Base-by-base conservation (phyloP, 163 green algal genomes). In the Picocystis sp. region DNA sequence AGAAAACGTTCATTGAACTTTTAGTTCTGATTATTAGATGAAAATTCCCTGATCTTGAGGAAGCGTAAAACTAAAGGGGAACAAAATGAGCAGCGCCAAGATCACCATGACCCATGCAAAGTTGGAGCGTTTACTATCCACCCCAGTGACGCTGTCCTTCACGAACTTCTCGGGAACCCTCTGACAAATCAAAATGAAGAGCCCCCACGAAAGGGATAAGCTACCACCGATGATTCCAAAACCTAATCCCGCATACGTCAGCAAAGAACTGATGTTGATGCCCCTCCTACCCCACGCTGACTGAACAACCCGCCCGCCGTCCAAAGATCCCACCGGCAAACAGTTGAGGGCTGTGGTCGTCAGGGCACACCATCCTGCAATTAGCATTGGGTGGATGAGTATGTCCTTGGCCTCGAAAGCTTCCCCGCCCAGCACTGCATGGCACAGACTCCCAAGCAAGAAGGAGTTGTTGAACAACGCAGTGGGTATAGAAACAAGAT, bases 131-230 rank as follows among this genome's bases (percentile, higher is more conserved):
- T 38, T 38, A 8, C 29, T 38, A 8, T 38, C 29, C 29, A 38
- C 29, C 29, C 29, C 29, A 38, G 29, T 38, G 29, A 38, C 29
- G 29, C 29, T 38, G 29, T 38, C 75, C 65, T 81, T 66, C 45
- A 88, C 67, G 58, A 80, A 79, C 57, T 69, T 66, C 71, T 92
- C 81, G 1, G 73, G 61, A 1, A 70, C 65, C 13, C 84, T 71
- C 61, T 92, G 80, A 57, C 73, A 88, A 52, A 93, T 79, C 54
- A 94, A 70, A 14, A 93, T 71, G 61, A 84, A 92, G 22, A 94
- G 70, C 0, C 84, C 83, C 60, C 89, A 94, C n/a, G 81, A 81
- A 47, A 93, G 64, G 8, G 29, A 38, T 12, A 38, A 8, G 29
- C 29, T 38, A 38, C 29, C 29, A 8, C 29, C 87, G 43, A 96